phyloP scores from a whole-genome alignment of 805 yeast species.

The Zygotorulaspora florentina region DNA sequence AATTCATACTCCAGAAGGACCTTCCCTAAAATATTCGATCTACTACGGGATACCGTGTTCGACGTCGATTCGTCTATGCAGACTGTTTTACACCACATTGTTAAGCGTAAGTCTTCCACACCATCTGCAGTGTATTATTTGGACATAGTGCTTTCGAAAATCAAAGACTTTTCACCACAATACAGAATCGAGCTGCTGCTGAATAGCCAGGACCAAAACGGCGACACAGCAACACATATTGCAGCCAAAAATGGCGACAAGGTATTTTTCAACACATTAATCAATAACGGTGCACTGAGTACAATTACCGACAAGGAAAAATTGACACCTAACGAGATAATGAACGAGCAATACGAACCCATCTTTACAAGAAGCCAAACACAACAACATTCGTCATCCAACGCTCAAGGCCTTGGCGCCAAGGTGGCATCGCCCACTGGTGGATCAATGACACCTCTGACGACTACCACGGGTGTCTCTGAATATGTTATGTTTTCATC shows the following conservation, averaged over 20 bases:
- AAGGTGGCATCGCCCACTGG: conserved; percentile 10
- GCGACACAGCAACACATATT: conserved; percentile 87
- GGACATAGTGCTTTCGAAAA: conserved; percentile 67
- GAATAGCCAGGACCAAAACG: conserved; percentile 70
- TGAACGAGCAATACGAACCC: conserved; percentile 37
- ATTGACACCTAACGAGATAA: conserved; percentile 27
- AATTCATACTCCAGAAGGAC: conserved; percentile 79
- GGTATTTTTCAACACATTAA: conserved; percentile 26
- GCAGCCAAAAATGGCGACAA: conserved; percentile 73
- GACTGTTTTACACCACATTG: conserved; percentile 84
- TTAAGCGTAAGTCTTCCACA: conserved; percentile 62
- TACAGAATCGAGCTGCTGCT: conserved; percentile 52
- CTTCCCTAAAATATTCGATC: conserved; percentile 71
- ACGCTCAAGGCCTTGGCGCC: conserved; percentile 1
- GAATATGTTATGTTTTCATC: conserved; percentile 32
- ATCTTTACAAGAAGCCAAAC: conserved; percentile 11
- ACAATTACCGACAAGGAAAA: conserved; percentile 46
- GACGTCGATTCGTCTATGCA: conserved; percentile 69
- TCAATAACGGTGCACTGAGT: conserved; percentile 34
- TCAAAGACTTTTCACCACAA: conserved; percentile 59
- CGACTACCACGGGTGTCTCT: conserved; percentile 11
- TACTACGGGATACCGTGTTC: conserved; percentile 71
- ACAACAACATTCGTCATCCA: conserved; percentile 4
- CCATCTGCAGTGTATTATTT: conserved; percentile 82
- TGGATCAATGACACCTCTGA: conserved; percentile 12